These are phyloP conservation scores for Somion occarium DNA, from an alignment of 1,284 basidiomycete species.

Conservation along the genomic window DNA sequence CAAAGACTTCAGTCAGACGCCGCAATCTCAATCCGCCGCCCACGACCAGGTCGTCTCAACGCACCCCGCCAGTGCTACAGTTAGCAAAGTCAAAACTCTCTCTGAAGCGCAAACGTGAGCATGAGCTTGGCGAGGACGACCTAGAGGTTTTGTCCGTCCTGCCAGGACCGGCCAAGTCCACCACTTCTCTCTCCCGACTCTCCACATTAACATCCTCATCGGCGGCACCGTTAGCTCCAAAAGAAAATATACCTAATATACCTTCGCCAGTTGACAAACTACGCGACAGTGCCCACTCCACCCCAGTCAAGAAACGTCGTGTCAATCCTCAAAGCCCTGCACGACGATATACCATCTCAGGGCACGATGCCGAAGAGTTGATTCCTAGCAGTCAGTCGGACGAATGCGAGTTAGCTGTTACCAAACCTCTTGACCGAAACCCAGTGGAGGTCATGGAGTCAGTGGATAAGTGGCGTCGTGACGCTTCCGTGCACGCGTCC, in stretches of 20 bases:
- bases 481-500: slow-evolving; percentile 10
- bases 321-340: slow-evolving; percentile 15
- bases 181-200: background rate
- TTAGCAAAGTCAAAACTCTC: slow-evolving; percentile 11
- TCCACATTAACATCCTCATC: slow-evolving; percentile 2
- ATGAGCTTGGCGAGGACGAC: slow-evolving; percentile 6
- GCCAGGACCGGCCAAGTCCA: background rate
- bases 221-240: slow-evolving; percentile 4
- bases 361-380: slow-evolving; percentile 26
- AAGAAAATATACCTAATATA: slow-evolving; percentile 1
- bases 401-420: slow-evolving; percentile 46
- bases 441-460: slow-evolving; percentile 30
- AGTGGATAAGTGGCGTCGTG: slow-evolving; percentile 39
- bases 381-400: slow-evolving; percentile 70
- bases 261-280: background rate
- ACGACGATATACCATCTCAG: slow-evolving; percentile 8
- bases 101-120: slow-evolving; percentile 20
- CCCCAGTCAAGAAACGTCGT: slow-evolving; percentile 17
- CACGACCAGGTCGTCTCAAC: background rate
- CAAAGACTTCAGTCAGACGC: slow-evolving; percentile 13
- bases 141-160: background rate
- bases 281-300: background rate
- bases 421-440: slow-evolving; percentile 17
- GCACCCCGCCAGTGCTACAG: slow-evolving; percentile 4
- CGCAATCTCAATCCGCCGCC: slow-evolving; percentile 3